Conservation (phyloP, 768 basidiomycete genomes). For the Termitomyces sp. region DNA sequence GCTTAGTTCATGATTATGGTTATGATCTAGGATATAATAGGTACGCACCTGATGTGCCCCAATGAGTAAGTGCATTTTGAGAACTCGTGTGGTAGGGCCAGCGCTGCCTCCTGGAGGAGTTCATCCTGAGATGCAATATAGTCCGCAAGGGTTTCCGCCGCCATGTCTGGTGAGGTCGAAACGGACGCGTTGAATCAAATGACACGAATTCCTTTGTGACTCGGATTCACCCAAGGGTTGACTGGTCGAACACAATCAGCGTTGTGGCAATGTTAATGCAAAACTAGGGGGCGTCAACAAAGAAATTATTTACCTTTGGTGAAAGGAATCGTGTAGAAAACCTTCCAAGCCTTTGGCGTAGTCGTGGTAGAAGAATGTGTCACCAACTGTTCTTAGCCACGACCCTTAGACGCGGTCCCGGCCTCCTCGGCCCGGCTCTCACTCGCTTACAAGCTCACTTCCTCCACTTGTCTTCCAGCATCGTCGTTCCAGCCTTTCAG, state of each 20-base stretch:
- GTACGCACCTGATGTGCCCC: conserved; percentile 49
- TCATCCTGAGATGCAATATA: conserved; percentile 47
- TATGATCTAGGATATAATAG: neutral
- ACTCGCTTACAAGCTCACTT: too few species aligned
- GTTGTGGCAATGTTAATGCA: neutral
- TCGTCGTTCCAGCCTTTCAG: neutral
- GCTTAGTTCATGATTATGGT: conserved; percentile 13
- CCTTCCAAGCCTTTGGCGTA: neutral
- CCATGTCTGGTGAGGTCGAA: conserved; percentile 1
- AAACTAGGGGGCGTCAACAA: too few species aligned
- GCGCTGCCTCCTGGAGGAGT: conserved; percentile 48
- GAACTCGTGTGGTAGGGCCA: conserved; percentile 64
- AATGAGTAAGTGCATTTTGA: conserved; percentile 63
- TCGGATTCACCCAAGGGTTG: neutral
- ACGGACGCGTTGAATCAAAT: neutral
- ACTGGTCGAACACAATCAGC: neutral
- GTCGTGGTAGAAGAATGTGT: neutral
- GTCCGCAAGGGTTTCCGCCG: conserved; percentile 37
- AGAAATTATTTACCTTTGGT: neutral
- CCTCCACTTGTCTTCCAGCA: neutral
- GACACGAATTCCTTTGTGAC: neutral
- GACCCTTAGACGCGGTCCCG: neutral
- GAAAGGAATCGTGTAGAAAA: neutral
- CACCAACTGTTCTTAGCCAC: neutral
- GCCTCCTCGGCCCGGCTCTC: conserved; percentile 2